These are phyloP conservation scores for Gaultheria prostrata DNA, from an alignment of 148 eudicot species.

Conservation along the genomic window DNA sequence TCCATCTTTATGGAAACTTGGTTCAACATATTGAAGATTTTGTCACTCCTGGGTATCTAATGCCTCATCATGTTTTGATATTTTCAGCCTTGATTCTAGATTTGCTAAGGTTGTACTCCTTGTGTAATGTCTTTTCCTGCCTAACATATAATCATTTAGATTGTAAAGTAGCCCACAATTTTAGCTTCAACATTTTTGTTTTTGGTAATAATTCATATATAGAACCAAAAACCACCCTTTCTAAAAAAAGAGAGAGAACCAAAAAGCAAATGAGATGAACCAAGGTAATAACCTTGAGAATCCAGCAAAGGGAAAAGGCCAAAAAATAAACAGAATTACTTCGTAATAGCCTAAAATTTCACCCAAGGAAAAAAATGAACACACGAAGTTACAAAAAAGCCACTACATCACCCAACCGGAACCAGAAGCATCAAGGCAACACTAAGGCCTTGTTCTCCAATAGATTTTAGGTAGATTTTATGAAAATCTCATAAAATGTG, in stretches of 20 bases:
- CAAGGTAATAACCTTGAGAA: neutral
- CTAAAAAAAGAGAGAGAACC: neutral
- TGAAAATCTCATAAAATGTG: too few species aligned
- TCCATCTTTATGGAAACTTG: neutral
- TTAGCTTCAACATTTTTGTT: neutral
- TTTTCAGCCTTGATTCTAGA: neutral
- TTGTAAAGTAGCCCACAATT: neutral
- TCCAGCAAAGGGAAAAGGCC: neutral
- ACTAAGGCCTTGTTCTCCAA: too few species aligned
- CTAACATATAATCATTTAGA: neutral
- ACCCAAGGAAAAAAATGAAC: neutral
- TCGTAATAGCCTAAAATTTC: neutral
- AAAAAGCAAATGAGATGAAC: neutral
- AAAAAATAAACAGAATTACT: neutral
- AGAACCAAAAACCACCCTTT: neutral
- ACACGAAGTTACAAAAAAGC: neutral
- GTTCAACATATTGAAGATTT: neutral
- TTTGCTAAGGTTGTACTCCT: neutral
- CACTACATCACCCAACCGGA: neutral
- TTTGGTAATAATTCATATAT: neutral
- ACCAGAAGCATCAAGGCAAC: neutral
- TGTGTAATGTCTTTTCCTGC: neutral
- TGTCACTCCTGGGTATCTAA: neutral
- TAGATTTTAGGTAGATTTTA: too few species aligned
- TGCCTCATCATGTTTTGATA: neutral